phyloP scores from a whole-genome alignment of 148 eudicot genomes.

The Camellia lanceoleosa region DNA sequence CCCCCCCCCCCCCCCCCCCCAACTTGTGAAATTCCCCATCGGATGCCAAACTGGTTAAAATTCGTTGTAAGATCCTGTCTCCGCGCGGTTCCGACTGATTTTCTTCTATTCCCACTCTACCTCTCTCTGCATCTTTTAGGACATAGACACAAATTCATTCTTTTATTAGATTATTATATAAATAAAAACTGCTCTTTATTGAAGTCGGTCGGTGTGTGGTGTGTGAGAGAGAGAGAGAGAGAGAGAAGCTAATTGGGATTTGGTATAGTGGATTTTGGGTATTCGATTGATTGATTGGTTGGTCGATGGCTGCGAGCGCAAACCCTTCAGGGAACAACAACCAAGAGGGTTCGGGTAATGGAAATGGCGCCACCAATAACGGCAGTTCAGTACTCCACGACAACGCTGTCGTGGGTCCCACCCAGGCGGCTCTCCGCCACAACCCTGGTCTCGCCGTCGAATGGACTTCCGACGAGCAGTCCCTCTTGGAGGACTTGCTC shows the following conservation, averaged over 20 bases:
- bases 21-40: no score
- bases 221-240: constrained; percentile 13
- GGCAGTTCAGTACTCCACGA: constrained; percentile 41
- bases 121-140: no score
- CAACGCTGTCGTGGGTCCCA: constrained; percentile 47
- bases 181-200: no score
- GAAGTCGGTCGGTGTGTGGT: no score
- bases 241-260: background rate
- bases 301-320: constrained; percentile 49
- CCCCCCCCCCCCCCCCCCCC: no score
- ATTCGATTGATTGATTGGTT: background rate
- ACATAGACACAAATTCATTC: no score
- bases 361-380: constrained; percentile 28
- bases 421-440: constrained; percentile 56
- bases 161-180: no score
- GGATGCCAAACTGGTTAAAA: no score
- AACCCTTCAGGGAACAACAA: constrained; percentile 49
- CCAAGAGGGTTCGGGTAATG: constrained; percentile 28
- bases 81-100: no score
- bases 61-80: no score
- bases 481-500: constrained; percentile 64
- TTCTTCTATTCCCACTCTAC: no score
- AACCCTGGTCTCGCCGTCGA: constrained; percentile 67
- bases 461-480: constrained; percentile 82
- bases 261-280: background rate